A percentile compares a stretch with the other conserved stretches of the same genome.
Evolutionary conservation across 2,329 filamentous ascomycete species (phyloP).

Genomic region (Dothistroma pini): DNA sequence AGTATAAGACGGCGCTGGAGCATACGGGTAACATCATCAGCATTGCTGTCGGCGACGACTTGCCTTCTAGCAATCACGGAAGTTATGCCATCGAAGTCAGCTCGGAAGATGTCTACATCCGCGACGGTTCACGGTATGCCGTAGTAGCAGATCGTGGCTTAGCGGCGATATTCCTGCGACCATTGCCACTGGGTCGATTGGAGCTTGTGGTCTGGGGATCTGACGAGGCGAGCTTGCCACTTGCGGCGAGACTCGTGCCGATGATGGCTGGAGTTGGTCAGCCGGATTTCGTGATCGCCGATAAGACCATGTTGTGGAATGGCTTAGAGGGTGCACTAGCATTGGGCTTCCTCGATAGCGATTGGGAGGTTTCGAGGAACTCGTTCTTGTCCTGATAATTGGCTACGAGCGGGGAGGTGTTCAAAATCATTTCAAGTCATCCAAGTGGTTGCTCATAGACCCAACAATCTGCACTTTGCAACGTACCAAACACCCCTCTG

Average conservation of each 20-base stretch:
- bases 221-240: conserved; percentile 45
- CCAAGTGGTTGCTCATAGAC: background rate
- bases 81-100: conserved; percentile 34
- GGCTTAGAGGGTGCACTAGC: conserved; percentile 52
- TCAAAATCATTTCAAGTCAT: background rate
- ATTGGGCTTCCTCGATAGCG: conserved; percentile 54
- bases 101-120: conserved; percentile 12
- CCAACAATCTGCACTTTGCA: background rate
- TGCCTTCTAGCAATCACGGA: conserved; percentile 21
- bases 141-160: conserved; percentile 32
- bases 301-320: conserved; percentile 46
- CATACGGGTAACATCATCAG: conserved; percentile 47
- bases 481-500: background rate
- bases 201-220: conserved; percentile 56
- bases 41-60: conserved; percentile 31
- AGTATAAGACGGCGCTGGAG: conserved; percentile 18
- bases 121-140: conserved; percentile 5
- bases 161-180: conserved; percentile 52
- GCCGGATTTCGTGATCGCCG: conserved; percentile 55
- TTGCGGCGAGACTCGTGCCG: conserved; percentile 53
- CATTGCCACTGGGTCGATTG: conserved; percentile 45
- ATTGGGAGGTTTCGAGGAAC: conserved; percentile 50
- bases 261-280: conserved; percentile 55
- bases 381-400: conserved; percentile 41
- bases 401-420: background rate